These are phyloP conservation scores for Corchorus olitorius DNA, from an alignment of 345 rosid species.

Conservation along the genomic window DNA sequence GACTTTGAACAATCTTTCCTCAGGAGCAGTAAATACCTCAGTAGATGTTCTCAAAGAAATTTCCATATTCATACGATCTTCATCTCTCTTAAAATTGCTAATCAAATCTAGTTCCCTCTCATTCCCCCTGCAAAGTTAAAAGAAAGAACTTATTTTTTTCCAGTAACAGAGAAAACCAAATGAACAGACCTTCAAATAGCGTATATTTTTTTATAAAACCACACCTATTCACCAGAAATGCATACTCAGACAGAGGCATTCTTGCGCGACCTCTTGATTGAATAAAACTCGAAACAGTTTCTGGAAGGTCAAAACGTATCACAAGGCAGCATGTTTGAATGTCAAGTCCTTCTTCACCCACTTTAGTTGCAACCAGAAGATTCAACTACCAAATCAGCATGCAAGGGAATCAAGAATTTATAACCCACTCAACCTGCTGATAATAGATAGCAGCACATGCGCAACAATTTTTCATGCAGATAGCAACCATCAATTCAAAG, in stretches of 20 bases:
- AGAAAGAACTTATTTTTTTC: conserved; percentile 12
- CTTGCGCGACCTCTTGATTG: conserved; percentile 99
- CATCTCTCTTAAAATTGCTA: conserved; percentile 56
- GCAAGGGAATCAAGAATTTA: not conserved
- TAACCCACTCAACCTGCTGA: not conserved
- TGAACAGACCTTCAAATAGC: conserved; percentile 14
- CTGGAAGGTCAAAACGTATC: conserved; percentile 93
- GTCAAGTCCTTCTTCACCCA: conserved; percentile 98
- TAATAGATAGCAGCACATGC: not conserved
- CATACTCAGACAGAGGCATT: conserved; percentile 95
- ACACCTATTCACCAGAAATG: conserved; percentile 89
- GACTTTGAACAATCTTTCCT: conserved; percentile 69
- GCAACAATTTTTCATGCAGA: not conserved
- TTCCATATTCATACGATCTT: conserved; percentile 71
- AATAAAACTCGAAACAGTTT: conserved; percentile 92
- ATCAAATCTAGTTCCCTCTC: conserved; percentile 75
- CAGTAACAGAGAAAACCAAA: conserved; percentile 19
- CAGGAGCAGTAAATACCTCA: conserved; percentile 46
- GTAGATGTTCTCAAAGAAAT: conserved; percentile 63
- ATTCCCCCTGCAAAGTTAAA: conserved; percentile 59
- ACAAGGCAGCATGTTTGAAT: conserved; percentile 98
- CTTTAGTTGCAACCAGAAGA: conserved; percentile 92
- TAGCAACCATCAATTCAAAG: not conserved
- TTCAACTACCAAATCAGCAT: conserved; percentile 67
- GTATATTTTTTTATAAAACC: conserved; percentile 20